Conservation (phyloP, 768 basidiomycete species). For the Mycena galopus region DNA sequence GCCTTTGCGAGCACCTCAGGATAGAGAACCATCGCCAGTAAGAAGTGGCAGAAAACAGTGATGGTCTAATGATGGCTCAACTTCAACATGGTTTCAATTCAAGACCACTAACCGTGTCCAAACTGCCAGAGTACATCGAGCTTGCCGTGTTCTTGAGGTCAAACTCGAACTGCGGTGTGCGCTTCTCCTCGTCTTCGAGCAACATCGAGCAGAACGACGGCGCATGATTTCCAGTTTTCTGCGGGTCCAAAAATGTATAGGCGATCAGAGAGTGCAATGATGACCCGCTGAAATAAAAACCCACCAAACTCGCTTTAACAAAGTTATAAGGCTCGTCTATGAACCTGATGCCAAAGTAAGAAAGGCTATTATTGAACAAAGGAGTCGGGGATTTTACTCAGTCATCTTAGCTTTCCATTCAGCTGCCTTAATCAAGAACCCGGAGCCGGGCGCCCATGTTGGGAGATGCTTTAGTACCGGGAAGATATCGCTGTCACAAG, state of each 20-base stretch:
- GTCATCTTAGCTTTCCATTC: conserved; percentile 75
- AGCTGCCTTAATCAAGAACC: conserved; percentile 73
- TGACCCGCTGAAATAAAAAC: conserved; percentile 33
- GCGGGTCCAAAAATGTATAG: conserved; percentile 20
- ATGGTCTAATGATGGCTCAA: conserved; percentile 58
- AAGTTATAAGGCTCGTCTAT: conserved; percentile 73
- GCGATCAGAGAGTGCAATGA: conserved; percentile 19
- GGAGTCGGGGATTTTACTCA: conserved; percentile 42
- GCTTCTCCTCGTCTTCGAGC: conserved; percentile 62
- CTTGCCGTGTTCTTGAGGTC: conserved; percentile 88
- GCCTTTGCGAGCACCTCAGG: conserved; percentile 70
- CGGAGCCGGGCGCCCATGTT: conserved; percentile 74
- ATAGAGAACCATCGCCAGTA: conserved; percentile 75
- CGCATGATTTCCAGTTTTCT: conserved; percentile 58
- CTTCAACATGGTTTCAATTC: neutral
- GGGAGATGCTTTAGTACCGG: conserved; percentile 70
- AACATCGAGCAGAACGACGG: conserved; percentile 65
- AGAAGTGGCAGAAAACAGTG: conserved; percentile 68
- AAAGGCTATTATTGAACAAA: neutral
- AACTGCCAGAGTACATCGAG: conserved; percentile 80
- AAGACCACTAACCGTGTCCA: conserved; percentile 66
- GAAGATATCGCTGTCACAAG: conserved; percentile 44
- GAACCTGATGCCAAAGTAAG: conserved; percentile 45
- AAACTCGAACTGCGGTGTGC: conserved; percentile 64
- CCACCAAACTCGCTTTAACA: conserved; percentile 69